phyloP scores from a whole-genome alignment of 495 filamentous ascomycete species.

The Trichoderma parareesei region DNA sequence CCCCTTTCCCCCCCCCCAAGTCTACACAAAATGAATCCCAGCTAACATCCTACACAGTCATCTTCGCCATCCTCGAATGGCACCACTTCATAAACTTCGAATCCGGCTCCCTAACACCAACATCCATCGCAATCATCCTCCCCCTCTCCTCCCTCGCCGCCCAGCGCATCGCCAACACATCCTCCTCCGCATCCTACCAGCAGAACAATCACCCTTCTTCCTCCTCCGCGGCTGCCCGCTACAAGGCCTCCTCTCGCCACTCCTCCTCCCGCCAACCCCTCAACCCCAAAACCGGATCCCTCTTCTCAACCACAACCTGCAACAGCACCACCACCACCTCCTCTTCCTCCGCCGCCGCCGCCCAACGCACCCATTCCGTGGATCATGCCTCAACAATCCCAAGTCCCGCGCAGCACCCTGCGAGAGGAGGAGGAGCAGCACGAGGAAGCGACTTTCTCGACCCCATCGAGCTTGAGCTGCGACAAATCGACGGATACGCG shows the following conservation, averaged over 20 bases:
- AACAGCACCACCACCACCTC: not conserved
- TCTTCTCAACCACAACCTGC: not conserved
- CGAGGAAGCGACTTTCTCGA: not conserved
- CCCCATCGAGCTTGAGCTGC: not conserved
- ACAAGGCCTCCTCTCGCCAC: not conserved
- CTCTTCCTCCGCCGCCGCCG: not conserved
- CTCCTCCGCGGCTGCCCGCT: not conserved
- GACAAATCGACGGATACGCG: not conserved
- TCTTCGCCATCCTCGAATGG: constrained; percentile 64
- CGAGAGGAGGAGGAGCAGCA: too few relatives aligned
- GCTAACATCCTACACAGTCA: constrained; percentile 35
- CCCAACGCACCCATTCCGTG: too few relatives aligned
- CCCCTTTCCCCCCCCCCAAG: too few relatives aligned
- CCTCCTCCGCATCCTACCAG: not conserved
- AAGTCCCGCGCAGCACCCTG: too few relatives aligned
- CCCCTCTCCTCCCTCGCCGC: constrained; percentile 78
- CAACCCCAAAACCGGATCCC: not conserved
- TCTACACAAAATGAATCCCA: too few relatives aligned
- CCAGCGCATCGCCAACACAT: constrained; percentile 30
- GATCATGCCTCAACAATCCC: too few relatives aligned
- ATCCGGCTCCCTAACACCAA: constrained; percentile 52
- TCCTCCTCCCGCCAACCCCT: not conserved
- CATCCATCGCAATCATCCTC: constrained; percentile 63
- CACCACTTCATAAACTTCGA: constrained; percentile 36
- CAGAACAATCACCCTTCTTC: not conserved